Conservation (phyloP, 1,139 yeast genomes). For the Geotrichum europaeum region DNA sequence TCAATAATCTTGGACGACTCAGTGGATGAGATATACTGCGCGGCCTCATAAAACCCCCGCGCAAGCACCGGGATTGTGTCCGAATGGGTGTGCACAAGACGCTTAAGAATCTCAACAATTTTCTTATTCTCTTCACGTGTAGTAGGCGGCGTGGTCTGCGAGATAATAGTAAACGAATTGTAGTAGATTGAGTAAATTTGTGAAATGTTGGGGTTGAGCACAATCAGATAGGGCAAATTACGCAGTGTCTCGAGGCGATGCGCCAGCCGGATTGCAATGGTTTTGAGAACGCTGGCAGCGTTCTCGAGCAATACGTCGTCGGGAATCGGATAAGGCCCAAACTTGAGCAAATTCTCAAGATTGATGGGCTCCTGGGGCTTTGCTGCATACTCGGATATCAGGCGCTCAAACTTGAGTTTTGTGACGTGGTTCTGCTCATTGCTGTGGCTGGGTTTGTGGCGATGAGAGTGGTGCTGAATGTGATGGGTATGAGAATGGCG, state of each 20-base stretch:
- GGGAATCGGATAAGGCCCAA: constrained; percentile 27
- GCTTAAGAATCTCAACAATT: constrained; percentile 48
- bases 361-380: constrained; percentile 11
- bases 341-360: constrained; percentile 27
- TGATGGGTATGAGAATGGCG: background rate
- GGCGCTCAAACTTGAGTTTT: constrained; percentile 3
- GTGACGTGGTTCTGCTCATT: constrained; percentile 4
- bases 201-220: constrained; percentile 85
- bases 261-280: constrained; percentile 36
- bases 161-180: constrained; percentile 58
- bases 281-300: constrained; percentile 36
- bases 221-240: constrained; percentile 72
- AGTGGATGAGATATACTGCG: constrained; percentile 45
- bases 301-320: constrained; percentile 33
- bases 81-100: constrained; percentile 66
- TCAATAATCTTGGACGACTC: constrained; percentile 60
- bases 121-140: constrained; percentile 49
- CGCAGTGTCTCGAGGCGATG: constrained; percentile 63
- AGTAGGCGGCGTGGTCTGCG: constrained; percentile 40
- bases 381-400: constrained; percentile 13
- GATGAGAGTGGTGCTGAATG: background rate
- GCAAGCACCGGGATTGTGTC: constrained; percentile 79
- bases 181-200: constrained; percentile 69
- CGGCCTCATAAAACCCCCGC: constrained; percentile 74
- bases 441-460: constrained; percentile 1